Base-by-base conservation (phyloP, 306 rosid genomes). In the Prunus persica region DNA sequence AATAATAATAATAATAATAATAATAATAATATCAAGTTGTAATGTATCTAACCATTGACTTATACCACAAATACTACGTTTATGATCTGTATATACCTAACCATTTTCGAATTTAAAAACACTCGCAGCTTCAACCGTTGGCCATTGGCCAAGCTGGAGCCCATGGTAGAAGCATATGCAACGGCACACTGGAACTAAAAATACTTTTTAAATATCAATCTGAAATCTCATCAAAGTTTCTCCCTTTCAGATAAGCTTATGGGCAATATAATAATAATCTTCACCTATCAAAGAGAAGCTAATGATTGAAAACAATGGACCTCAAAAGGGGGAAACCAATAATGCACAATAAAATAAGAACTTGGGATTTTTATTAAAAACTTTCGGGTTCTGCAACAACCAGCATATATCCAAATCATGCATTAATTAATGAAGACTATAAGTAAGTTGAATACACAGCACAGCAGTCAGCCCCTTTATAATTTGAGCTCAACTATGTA, bases 281-380 rank as follows among this genome's bases (percentile, higher is more conserved):
- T 55, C 25, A 19, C n/a, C 62, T 20, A 47, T 24, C n/a, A 66
- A 34, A n/a, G 24, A 49, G 81, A 72, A 81, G 63, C 38, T 73
- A 38, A 82, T 67, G 60, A 78, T 68, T 30, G 76, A 56, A 49
- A 62, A n/a, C 52, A 55, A 43, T 65, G 75, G 75, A 67, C 85
- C 79, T 22, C 46, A 51, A 9, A 74, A 62, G 27, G 5, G 24
- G 76, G 74, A 78, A 69, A 69, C 74, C 13, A 74, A 69, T 82
- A 64, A 78, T 55, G 46, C 61, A 28, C 22, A 11, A 67, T 67
- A 65, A 66, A 65, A 64, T 60, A 24, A 38, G 45, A 28, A n/a
- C 32, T 63, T 6, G 9, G 6, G 16, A 55, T 25, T 45, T 22
- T 46, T n/a, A 20, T 28, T 45, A 28, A 46, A 20, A 38, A 38